Evolutionary conservation across 371 early-diverging fungal genomes (phyloP).

Genomic region (Mucor indicus): DNA sequence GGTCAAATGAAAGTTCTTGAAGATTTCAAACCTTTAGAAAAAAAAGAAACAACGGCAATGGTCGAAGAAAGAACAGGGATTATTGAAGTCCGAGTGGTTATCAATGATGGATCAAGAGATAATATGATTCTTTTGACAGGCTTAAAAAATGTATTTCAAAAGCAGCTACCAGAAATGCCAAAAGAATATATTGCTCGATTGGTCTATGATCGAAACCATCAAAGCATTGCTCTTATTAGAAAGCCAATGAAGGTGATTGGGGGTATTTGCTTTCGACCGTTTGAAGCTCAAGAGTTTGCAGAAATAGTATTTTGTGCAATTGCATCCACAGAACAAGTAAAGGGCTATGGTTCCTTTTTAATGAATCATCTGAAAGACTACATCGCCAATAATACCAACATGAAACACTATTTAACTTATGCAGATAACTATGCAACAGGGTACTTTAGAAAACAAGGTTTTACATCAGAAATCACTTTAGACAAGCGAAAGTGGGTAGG

Average conservation of each 20-base stretch:
- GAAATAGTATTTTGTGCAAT: constrained; percentile 99
- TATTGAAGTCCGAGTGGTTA: constrained; percentile 73
- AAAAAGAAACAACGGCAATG: constrained; percentile 26
- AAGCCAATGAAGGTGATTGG: constrained; percentile 84
- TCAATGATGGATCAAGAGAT: constrained; percentile 75
- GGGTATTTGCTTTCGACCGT: constrained; percentile 97
- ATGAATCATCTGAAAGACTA: constrained; percentile 96
- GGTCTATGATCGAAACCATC: constrained; percentile 95
- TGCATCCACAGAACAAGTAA: constrained; percentile 94
- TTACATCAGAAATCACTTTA: constrained; percentile 94
- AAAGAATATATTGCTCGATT: constrained; percentile 98
- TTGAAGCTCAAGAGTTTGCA: constrained; percentile 88
- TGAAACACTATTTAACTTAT: constrained; percentile 95
- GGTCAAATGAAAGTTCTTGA: no score
- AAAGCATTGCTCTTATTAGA: constrained; percentile 68
- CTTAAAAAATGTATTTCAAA: constrained; percentile 96
- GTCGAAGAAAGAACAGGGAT: constrained; percentile 50
- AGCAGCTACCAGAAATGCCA: constrained; percentile 99
- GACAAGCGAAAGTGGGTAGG: constrained; percentile 96
- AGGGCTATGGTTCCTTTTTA: constrained; percentile 94
- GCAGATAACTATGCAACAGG: constrained; percentile 99
- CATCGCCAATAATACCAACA: constrained; percentile 65
- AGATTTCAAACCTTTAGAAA: constrained; percentile 2
- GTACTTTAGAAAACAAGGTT: constrained; percentile 99
- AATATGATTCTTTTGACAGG: constrained; percentile 90